phyloP scores from a whole-genome alignment of 2,329 filamentous ascomycete genomes.

The Dichotomopilus funicola region DNA sequence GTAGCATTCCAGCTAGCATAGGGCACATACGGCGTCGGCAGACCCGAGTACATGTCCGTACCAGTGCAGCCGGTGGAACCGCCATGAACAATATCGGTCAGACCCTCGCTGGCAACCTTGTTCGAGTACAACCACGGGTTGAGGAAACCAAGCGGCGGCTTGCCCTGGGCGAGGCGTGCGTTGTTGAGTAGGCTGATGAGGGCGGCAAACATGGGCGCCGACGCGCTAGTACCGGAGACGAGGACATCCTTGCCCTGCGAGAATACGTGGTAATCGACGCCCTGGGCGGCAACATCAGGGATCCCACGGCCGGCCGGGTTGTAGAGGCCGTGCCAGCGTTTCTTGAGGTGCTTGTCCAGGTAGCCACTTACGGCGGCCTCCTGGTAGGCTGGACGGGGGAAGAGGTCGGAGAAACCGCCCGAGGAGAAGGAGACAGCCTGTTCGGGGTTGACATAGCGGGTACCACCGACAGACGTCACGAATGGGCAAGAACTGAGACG shows the following conservation, averaged over 20 bases:
- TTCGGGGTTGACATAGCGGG: slow-evolving; percentile 32
- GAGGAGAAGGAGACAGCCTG: slow-evolving; percentile 26
- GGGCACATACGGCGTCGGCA: slow-evolving; percentile 8
- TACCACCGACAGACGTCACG: slow-evolving; percentile 54
- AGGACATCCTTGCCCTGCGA: slow-evolving; percentile 18
- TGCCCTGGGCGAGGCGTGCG: slow-evolving; percentile 31
- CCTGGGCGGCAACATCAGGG: slow-evolving; percentile 50
- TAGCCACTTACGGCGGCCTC: slow-evolving; percentile 32
- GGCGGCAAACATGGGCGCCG: slow-evolving; percentile 35
- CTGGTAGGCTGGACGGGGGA: slow-evolving; percentile 37
- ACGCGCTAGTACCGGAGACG: slow-evolving; percentile 30
- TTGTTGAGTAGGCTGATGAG: slow-evolving; percentile 39
- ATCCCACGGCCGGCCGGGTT: slow-evolving; percentile 38
- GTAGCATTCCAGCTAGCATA: slow-evolving; percentile 27
- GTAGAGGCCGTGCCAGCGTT: slow-evolving; percentile 37
- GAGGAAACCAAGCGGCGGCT: slow-evolving; percentile 35
- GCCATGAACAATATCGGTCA: slow-evolving; percentile 20
- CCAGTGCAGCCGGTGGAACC: slow-evolving; percentile 4
- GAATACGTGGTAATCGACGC: slow-evolving; percentile 27
- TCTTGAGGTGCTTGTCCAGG: slow-evolving; percentile 29
- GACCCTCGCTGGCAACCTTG: not conserved
- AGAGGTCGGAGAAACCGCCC: slow-evolving; percentile 43
- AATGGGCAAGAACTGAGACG: slow-evolving; percentile 42
- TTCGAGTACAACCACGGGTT: slow-evolving; percentile 34
- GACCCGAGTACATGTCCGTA: slow-evolving; percentile 7